Evolutionary conservation across 345 rosid species (phyloP), one percentile per base, ranked within the genome.

Genomic region (Melaleuca quinquenervia): DNA sequence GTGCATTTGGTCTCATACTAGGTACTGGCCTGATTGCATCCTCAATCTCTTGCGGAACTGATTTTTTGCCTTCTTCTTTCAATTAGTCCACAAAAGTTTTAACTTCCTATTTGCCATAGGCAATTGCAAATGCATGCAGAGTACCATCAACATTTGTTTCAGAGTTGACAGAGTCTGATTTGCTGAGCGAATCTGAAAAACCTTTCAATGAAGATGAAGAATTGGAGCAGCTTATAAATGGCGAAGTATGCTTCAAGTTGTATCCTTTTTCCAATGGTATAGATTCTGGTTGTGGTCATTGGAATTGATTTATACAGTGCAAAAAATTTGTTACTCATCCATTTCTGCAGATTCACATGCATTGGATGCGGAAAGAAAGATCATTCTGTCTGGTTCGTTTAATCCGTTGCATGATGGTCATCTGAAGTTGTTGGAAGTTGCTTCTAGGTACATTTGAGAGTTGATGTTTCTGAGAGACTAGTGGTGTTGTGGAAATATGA

Each of bases 381-480:
- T 97, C 84, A 94, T 96, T 88, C 92, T 94, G 76, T 87, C 99
- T 87, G 99, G 99, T 87, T 95, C 98, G 54, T 97, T 97, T 91
- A 94, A 97, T 84, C 99, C 98, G 27, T 91, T 96, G 88, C 99
- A 97, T 75, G 94, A 95, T n/a, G 98, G 95, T 80, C 98, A 96
- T 88, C 91, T 94, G 88, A 90, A 94, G 95, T 98, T 97, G 83
- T 89, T 97, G 93, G 98, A 97, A 88, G 98, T 90, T 85, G 98
- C 99, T 82, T 90, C 93, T 84, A 94, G 98, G 98, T 97, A 92
- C 45, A 64, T 64, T 16, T 64, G 78, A 32, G 78, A 32, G 78
- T 64, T 32, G 24, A 32, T 64, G 3, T 64, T 64, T 64, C 48
- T 21, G 32, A 18, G 44, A 16, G 45, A 64, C 78, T 32, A 32